phyloP scores from a whole-genome alignment of 306 rosid species.

The Glycine latifolia region DNA sequence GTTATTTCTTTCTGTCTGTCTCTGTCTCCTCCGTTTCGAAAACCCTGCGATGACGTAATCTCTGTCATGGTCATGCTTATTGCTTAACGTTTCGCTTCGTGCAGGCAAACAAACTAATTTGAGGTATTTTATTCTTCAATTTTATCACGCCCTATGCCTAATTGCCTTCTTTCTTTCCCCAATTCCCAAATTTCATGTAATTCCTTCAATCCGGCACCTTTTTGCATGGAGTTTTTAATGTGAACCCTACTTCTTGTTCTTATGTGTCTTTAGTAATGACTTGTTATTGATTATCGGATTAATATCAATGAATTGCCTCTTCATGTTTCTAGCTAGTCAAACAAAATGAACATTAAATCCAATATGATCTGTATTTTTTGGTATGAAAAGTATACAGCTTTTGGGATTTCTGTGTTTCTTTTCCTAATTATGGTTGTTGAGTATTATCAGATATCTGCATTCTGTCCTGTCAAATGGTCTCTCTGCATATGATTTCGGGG shows the following conservation, averaged over 20 bases:
- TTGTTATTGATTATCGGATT: background rate
- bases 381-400: conserved; percentile 21
- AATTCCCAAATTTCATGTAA: background rate
- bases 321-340: background rate
- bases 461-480: conserved; percentile 15
- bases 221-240: background rate
- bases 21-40: too few relatives aligned
- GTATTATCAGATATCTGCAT: conserved; percentile 20
- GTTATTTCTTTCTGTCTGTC: too few relatives aligned
- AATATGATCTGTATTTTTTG: background rate
- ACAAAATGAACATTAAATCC: background rate
- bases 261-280: background rate
- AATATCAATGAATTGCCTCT: conserved; percentile 12
- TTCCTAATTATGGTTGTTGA: background rate
- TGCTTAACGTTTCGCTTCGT: background rate
- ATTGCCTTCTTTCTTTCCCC: background rate
- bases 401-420: background rate
- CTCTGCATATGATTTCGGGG: background rate
- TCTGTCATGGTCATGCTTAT: background rate
- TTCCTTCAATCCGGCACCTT: background rate
- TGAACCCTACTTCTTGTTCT: background rate
- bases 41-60: too few relatives aligned
- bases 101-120: background rate
- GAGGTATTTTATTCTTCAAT: conserved; percentile 32
- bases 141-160: conserved; percentile 1